A percentile compares a stretch with the other conserved stretches of the same genome.
Evolutionary conservation across 192 early-diverging fungal genomes (phyloP).

Genomic region (Umbelopsis isabellina): DNA sequence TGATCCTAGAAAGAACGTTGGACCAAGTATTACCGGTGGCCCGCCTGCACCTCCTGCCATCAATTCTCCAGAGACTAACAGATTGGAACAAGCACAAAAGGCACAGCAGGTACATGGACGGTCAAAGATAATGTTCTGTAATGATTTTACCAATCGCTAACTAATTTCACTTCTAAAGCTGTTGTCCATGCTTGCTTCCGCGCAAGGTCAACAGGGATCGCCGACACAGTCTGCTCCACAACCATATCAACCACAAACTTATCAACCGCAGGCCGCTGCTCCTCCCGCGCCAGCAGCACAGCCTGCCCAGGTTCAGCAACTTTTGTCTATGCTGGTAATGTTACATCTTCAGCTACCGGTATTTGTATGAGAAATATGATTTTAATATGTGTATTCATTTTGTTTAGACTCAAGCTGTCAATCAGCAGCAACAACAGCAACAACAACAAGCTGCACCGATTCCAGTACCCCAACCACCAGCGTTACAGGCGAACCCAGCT

Average conservation of each 20-base stretch:
- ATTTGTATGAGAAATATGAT: neutral
- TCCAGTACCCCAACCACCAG: neutral
- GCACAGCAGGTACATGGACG: slow-evolving; percentile 27
- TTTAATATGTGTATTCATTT: neutral
- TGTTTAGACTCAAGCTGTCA: slow-evolving; percentile 11
- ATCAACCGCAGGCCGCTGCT: neutral
- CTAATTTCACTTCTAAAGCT: slow-evolving; percentile 7
- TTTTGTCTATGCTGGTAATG: slow-evolving; percentile 9
- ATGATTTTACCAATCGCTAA: no score
- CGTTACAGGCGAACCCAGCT: slow-evolving; percentile 6
- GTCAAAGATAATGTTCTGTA: no score
- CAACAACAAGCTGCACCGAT: slow-evolving; percentile 1
- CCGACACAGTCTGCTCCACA: neutral
- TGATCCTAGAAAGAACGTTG: neutral
- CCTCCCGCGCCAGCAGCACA: neutral
- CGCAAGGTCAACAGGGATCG: slow-evolving; percentile 7
- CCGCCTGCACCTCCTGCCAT: neutral
- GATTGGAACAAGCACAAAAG: slow-evolving; percentile 38
- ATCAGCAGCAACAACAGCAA: neutral
- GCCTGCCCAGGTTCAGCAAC: slow-evolving; percentile 30
- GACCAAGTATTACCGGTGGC: neutral
- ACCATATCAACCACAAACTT: slow-evolving; percentile 8
- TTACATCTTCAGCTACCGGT: neutral
- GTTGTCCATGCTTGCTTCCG: slow-evolving; percentile 28
- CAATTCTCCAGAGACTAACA: neutral